A percentile compares a stretch with the other conserved stretches of the same genome.
Conservation (phyloP, 83 land plant species). For the Picea abies region DNA sequence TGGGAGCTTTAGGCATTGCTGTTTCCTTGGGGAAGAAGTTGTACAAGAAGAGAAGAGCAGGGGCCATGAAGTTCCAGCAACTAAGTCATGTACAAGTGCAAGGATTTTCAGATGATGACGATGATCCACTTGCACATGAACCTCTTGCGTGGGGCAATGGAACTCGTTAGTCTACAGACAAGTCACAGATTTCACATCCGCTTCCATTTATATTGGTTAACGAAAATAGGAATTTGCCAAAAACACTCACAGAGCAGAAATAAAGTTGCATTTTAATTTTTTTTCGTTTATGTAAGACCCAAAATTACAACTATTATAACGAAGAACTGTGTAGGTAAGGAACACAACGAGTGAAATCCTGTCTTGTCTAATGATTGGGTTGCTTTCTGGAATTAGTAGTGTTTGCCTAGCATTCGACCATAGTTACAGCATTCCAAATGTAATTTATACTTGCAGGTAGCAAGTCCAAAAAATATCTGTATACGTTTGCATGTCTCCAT, state of each 20-base stretch:
- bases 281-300: not conserved
- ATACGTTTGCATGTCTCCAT: too few relatives aligned
- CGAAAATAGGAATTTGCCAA: not conserved
- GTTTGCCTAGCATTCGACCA: too few relatives aligned
- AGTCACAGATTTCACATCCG: not conserved
- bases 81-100: conserved; percentile 11
- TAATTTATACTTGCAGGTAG: too few relatives aligned
- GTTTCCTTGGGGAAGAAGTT: not conserved
- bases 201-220: not conserved
- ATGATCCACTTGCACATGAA: not conserved
- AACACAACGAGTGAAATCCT: too few relatives aligned
- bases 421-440: too few relatives aligned
- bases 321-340: too few relatives aligned
- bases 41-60: not conserved
- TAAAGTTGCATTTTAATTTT: not conserved
- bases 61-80: conserved; percentile 6
- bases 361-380: too few relatives aligned
- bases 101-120: not conserved
- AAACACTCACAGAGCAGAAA: not conserved
- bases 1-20: not conserved
- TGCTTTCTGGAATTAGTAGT: too few relatives aligned
- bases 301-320: not conserved
- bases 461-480: too few relatives aligned
- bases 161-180: too few relatives aligned
- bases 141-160: not conserved